A percentile compares a stretch with the other conserved stretches of the same genome.
Conservation (phyloP, 306 rosid genomes). For the Vigna hirtella region DNA sequence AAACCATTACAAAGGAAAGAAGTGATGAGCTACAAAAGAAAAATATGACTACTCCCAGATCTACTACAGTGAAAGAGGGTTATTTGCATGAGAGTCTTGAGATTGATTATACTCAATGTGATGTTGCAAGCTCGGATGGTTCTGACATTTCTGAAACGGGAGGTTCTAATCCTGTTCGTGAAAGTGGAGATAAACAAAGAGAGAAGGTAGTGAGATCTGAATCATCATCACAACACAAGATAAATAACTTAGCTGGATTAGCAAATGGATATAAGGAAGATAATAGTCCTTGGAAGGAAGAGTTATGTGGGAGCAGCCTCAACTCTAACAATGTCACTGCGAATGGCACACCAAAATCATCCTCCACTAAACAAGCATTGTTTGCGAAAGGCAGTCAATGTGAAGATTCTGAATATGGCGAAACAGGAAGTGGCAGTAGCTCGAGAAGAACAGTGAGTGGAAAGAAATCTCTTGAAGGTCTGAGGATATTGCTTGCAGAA, state of each 20-base stretch:
- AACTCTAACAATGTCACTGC: slow-evolving; percentile 40
- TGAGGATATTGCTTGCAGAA: slow-evolving; percentile 88
- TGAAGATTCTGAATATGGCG: slow-evolving; percentile 45
- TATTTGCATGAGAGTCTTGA: slow-evolving; percentile 79
- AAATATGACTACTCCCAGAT: slow-evolving; percentile 48
- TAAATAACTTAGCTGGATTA: slow-evolving; percentile 61
- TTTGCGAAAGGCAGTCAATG: slow-evolving; percentile 42
- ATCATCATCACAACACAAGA: slow-evolving; percentile 50
- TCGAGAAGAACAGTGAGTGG: slow-evolving; percentile 52
- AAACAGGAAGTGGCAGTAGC: slow-evolving; percentile 40
- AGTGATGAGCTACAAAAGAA: slow-evolving; percentile 65
- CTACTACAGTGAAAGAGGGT: slow-evolving; percentile 55
- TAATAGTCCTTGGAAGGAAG: slow-evolving; percentile 48
- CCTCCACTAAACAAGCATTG: slow-evolving; percentile 35
- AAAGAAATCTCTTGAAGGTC: slow-evolving; percentile 81
- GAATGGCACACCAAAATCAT: slow-evolving; percentile 32
- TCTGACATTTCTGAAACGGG: slow-evolving; percentile 68
- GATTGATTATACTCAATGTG: slow-evolving; percentile 79
- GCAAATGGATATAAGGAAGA: slow-evolving; percentile 51
- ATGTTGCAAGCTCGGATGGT: slow-evolving; percentile 77
- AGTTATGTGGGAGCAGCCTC: slow-evolving; percentile 43
- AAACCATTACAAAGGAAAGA: slow-evolving; percentile 72
- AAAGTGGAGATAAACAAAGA: slow-evolving; percentile 51
- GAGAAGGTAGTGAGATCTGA: slow-evolving; percentile 44
- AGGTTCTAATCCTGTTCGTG: slow-evolving; percentile 46